These are phyloP conservation scores for Entomophthora muscae DNA, from an alignment of 371 early-diverging fungal genomes.

Conservation along the genomic window DNA sequence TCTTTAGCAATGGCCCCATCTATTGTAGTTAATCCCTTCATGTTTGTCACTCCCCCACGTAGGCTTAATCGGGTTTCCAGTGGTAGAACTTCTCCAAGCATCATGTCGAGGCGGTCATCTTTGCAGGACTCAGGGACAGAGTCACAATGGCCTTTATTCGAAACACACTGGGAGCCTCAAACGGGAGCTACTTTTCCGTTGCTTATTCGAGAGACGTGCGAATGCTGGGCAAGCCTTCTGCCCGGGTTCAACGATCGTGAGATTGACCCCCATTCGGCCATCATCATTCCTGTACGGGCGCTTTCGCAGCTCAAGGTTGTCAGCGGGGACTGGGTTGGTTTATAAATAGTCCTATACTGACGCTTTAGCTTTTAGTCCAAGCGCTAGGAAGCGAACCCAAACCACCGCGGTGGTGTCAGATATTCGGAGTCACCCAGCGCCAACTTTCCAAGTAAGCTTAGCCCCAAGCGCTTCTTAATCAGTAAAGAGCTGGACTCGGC, in stretches of 20 bases:
- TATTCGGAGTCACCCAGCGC: not conserved
- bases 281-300: not conserved
- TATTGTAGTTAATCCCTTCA: not conserved
- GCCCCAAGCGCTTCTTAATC: not conserved
- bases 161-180: not conserved
- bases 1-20: not conserved
- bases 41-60: not conserved
- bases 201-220: not conserved
- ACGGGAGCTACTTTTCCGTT: not conserved
- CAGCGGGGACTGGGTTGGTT: slow-evolving; percentile 2
- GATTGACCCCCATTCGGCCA: not conserved
- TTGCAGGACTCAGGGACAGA: not conserved
- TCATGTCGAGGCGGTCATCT: not conserved
- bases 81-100: not conserved
- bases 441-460: not conserved
- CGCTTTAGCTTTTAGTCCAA: not conserved
- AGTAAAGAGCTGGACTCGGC: not conserved
- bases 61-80: not conserved
- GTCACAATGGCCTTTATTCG: not conserved
- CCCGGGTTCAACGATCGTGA: not conserved
- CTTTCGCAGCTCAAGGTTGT: not conserved
- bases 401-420: not conserved
- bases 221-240: not conserved
- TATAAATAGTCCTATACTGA: not conserved
- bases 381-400: not conserved